Evolutionary conservation across 2,329 filamentous ascomycete genomes (phyloP).

Genomic region (Colletotrichum simmondsii): DNA sequence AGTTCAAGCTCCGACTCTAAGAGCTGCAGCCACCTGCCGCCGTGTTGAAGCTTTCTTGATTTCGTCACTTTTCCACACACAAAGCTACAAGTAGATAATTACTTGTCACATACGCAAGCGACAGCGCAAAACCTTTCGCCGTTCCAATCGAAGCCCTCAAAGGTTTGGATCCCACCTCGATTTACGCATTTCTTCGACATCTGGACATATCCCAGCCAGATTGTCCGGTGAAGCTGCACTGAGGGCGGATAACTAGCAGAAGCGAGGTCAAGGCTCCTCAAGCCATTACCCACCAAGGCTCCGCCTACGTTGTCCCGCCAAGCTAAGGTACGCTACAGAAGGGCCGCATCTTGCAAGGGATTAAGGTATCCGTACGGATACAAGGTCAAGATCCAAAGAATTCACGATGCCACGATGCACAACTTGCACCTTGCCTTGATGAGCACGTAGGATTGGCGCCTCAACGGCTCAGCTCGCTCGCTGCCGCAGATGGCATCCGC

Average conservation of each 20-base stretch:
- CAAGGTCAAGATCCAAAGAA: slow-evolving; percentile 2
- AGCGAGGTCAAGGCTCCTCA: slow-evolving; percentile 14
- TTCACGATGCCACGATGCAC: slow-evolving; percentile 1
- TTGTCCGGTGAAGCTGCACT: neutral
- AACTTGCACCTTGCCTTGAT: neutral
- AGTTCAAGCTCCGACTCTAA: neutral
- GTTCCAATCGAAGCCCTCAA: neutral
- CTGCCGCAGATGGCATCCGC: slow-evolving; percentile 31
- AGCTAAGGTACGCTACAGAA: slow-evolving; percentile 17
- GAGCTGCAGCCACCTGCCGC: neutral
- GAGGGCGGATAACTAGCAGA: slow-evolving; percentile 26
- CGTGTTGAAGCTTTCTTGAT: slow-evolving; percentile 1
- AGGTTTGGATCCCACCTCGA: neutral
- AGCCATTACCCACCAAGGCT: slow-evolving; percentile 15
- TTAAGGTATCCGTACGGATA: neutral
- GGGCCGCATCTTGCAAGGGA: slow-evolving; percentile 15
- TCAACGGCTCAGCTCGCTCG: slow-evolving; percentile 26
- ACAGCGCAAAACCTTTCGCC: neutral
- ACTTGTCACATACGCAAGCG: neutral
- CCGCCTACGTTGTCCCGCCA: slow-evolving; percentile 21
- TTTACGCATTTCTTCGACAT: neutral
- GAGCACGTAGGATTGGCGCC: slow-evolving; percentile 3
- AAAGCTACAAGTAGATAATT: neutral
- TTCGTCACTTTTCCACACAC: neutral
- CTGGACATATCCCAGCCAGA: slow-evolving; percentile 2